phyloP scores from a whole-genome alignment of 1,284 basidiomycete genomes.

The Sporisorium graminicola region DNA sequence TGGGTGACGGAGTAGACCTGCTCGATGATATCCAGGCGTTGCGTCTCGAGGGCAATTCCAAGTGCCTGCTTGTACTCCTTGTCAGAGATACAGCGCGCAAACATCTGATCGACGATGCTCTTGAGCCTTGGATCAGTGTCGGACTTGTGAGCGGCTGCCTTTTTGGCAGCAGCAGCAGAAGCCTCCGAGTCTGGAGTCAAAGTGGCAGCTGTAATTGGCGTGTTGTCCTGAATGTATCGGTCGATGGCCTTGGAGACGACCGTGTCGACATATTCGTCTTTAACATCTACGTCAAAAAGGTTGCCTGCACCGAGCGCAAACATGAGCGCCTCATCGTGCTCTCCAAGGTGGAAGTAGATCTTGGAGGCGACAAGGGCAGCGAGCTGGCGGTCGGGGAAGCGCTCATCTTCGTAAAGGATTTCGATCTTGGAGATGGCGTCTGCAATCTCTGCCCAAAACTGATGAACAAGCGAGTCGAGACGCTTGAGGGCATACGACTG shows the following conservation, averaged over 20 bases:
- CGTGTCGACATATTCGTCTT: constrained; percentile 68
- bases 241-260: constrained; percentile 70
- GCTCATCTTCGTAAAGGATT: constrained; percentile 66
- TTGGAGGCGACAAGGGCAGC: constrained; percentile 69
- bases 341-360: constrained; percentile 69
- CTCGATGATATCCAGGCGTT: constrained; percentile 66
- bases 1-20: constrained; percentile 62
- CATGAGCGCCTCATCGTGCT: constrained; percentile 67
- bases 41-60: constrained; percentile 67
- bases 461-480: constrained; percentile 64
- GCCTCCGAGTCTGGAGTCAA: constrained; percentile 8
- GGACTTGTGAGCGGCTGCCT: constrained; percentile 15
- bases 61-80: constrained; percentile 67
- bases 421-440: constrained; percentile 68
- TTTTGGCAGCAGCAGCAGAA: constrained; percentile 17
- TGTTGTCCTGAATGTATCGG: constrained; percentile 59
- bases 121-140: constrained; percentile 55
- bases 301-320: constrained; percentile 68
- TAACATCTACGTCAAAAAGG: constrained; percentile 66
- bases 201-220: constrained; percentile 17
- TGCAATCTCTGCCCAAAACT: constrained; percentile 69
- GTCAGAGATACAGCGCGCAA: constrained; percentile 63
- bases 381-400: constrained; percentile 64
- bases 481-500: constrained; percentile 67
- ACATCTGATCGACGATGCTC: constrained; percentile 68